Evolutionary conservation across 108 stramenopile species (phyloP).

Genomic region (Nitzschia sp.): DNA sequence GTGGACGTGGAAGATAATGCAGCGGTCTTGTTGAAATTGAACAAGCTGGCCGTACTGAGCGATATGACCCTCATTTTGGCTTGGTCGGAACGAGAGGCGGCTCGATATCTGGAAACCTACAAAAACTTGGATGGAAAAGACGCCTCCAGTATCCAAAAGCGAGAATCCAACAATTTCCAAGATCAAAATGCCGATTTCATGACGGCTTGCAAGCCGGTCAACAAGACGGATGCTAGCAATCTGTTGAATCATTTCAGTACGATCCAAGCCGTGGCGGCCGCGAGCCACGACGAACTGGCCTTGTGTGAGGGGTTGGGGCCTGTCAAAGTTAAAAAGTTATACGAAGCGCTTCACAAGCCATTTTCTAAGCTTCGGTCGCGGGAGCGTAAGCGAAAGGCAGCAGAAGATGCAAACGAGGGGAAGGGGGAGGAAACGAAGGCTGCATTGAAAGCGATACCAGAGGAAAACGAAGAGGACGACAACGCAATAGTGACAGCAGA

Average conservation of each 20-base stretch:
- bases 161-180: conserved; percentile 56
- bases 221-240: conserved; percentile 82
- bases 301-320: conserved; percentile 80
- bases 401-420: background rate
- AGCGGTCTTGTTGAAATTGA: conserved; percentile 65
- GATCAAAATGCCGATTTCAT: conserved; percentile 73
- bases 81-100: conserved; percentile 89
- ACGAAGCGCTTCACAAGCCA: conserved; percentile 81
- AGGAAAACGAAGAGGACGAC: background rate
- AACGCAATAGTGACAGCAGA: background rate
- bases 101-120: conserved; percentile 93
- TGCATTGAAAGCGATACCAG: background rate
- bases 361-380: conserved; percentile 46
- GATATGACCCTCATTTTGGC: conserved; percentile 82
- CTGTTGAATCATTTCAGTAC: conserved; percentile 69
- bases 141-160: conserved; percentile 72
- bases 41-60: conserved; percentile 70
- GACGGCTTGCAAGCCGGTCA: conserved; percentile 57
- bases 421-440: background rate
- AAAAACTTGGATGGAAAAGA: conserved; percentile 92
- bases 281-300: conserved; percentile 76
- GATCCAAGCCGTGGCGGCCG: conserved; percentile 51
- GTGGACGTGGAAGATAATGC: conserved; percentile 92
- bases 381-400: conserved; percentile 1
- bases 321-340: conserved; percentile 75